Base-by-base conservation (phyloP, 2,329 filamentous ascomycete genomes). In the Albifimbria verrucaria region DNA sequence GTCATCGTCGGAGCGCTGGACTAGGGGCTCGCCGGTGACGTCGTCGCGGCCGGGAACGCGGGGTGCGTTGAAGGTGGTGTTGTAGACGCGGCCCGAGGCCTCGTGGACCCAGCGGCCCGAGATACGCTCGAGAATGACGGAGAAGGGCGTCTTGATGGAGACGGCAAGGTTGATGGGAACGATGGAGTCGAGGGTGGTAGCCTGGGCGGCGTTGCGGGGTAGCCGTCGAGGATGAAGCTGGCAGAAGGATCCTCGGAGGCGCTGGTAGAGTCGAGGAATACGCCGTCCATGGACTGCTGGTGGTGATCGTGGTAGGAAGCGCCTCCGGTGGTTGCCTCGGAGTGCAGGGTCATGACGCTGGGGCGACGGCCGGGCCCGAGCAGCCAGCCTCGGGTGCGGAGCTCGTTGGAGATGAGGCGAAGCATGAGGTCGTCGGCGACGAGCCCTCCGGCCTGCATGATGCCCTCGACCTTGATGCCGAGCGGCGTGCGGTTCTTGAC, bases 161-260 rank as follows among this genome's bases (percentile, higher is more conserved):
- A 97, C 87, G 48, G 92, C 94, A 56, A 97, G 82, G 72, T 99
- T 99, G 69, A 99, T 92, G n/a, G 93, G 92, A 26, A 97, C 83
- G 28, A 97, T 79, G 45, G 77, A 75, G 67, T 96, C 92, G 47
- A 97, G 81, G 53, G 86, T 86, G 42, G 75, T 70, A 24, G 92
- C 94, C 72, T 99, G 94, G 3, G 77, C 68, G 1, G 89, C 88
- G 7, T 90, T 99, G 59, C 94, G 88, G 94, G 94, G 72, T 97
- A 99, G 17, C 94, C 94, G 68, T 99, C 94, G 50, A 99, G 87
- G 58, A 99, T 89, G 70, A 97, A 97, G 1, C 92, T 96, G 9
- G 92, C 91, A 1, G 84, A 77, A 0, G 92, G 89, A 57, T 88
- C 81, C 42, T 94, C 81, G 48, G 86, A 85, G 45, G 79, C 76